These are phyloP conservation scores for Sclerotinia subarctica DNA, from an alignment of 2,329 filamentous ascomycete species.

Conservation along the genomic window DNA sequence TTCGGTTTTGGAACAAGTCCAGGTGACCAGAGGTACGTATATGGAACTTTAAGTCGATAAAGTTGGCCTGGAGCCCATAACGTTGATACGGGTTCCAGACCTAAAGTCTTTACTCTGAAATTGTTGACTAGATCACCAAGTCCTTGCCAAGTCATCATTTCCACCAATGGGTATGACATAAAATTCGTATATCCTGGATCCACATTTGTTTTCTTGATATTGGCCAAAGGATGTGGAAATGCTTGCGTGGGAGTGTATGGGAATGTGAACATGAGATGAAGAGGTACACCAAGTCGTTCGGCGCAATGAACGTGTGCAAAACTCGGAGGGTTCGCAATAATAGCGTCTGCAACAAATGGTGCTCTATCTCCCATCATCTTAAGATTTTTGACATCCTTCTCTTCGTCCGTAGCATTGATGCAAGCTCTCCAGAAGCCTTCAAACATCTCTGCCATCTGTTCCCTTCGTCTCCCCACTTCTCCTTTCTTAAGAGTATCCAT, in stretches of 20 bases:
- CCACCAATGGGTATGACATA: slow-evolving; percentile 75
- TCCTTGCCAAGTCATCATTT: slow-evolving; percentile 91
- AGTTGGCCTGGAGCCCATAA: slow-evolving; percentile 74
- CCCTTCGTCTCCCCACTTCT: slow-evolving; percentile 65
- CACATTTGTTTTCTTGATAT: slow-evolving; percentile 69
- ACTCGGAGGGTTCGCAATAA: slow-evolving; percentile 78
- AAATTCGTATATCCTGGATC: slow-evolving; percentile 74
- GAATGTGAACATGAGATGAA: slow-evolving; percentile 88
- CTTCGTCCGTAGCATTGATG: slow-evolving; percentile 68
- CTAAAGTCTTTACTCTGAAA: slow-evolving; percentile 66
- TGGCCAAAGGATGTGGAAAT: slow-evolving; percentile 71
- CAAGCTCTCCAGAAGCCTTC: slow-evolving; percentile 79
- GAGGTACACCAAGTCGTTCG: slow-evolving; percentile 70
- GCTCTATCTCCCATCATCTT: slow-evolving; percentile 62
- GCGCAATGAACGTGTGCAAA: slow-evolving; percentile 79
- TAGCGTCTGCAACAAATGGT: slow-evolving; percentile 70
- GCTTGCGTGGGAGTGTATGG: slow-evolving; percentile 72
- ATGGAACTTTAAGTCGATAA: slow-evolving; percentile 70
- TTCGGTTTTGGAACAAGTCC: slow-evolving; percentile 62
- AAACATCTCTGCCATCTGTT: slow-evolving; percentile 78
- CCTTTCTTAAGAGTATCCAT: slow-evolving; percentile 70
- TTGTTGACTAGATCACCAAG: slow-evolving; percentile 75
- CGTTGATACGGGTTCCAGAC: slow-evolving; percentile 69
- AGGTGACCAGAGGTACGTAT: slow-evolving; percentile 71
- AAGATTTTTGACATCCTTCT: slow-evolving; percentile 56